Conservation (phyloP, 2,329 filamentous ascomycete species). For the Dothiorella sarmentorum region DNA sequence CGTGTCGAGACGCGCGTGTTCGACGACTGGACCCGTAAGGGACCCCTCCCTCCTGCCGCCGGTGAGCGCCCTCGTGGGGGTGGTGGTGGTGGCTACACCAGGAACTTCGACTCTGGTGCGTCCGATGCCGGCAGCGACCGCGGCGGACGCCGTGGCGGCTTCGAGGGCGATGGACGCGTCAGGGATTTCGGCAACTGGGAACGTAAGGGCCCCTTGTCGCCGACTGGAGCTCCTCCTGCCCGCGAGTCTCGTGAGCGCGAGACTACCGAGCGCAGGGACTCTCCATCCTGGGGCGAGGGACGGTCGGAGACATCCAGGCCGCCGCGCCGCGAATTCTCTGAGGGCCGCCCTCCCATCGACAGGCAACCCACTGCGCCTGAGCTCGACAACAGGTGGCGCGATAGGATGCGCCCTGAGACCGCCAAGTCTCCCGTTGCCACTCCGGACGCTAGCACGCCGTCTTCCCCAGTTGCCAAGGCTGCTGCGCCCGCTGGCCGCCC, state of each 20-base stretch:
- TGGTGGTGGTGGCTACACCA: conserved; percentile 39
- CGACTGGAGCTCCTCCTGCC: conserved; percentile 46
- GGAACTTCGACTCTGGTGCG: conserved; percentile 51
- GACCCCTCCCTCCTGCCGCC: conserved; percentile 75
- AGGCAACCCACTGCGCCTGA: conserved; percentile 83
- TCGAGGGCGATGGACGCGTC: conserved; percentile 68
- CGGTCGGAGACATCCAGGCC: conserved; percentile 72
- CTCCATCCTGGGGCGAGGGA: conserved; percentile 73
- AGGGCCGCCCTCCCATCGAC: conserved; percentile 63
- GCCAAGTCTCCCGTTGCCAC: conserved; percentile 62
- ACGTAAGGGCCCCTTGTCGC: conserved; percentile 85
- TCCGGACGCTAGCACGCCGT: conserved; percentile 71
- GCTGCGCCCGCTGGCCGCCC: conserved; percentile 65
- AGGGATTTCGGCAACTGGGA: conserved; percentile 91
- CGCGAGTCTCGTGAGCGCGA: conserved; percentile 48
- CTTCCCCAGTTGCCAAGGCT: conserved; percentile 64
- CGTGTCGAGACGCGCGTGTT: conserved; percentile 78
- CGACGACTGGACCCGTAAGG: conserved; percentile 88
- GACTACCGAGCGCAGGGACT: conserved; percentile 47
- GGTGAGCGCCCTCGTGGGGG: conserved; percentile 53
- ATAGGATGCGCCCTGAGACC: conserved; percentile 73
- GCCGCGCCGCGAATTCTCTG: conserved; percentile 61
- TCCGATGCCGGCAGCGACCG: conserved; percentile 60
- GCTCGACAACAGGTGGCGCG: conserved; percentile 88
- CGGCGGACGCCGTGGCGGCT: conserved; percentile 58